phyloP scores from a whole-genome alignment of 2,329 filamentous ascomycete species.

The Neonectria punicea region DNA sequence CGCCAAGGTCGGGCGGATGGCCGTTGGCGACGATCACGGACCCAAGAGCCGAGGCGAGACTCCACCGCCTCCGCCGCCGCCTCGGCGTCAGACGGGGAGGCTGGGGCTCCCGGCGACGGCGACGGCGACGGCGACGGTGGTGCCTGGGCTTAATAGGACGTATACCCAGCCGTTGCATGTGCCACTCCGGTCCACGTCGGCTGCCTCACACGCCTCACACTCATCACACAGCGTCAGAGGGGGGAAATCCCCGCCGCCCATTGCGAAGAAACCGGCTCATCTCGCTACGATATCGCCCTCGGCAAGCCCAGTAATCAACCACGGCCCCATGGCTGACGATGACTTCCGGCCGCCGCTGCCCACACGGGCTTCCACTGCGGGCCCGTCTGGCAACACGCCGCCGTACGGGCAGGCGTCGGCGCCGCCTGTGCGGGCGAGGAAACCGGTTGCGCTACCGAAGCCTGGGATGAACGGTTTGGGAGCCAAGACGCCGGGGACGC shows the following conservation, averaged over 20 bases:
- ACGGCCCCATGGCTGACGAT: slow-evolving; percentile 32
- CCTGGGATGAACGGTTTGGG: slow-evolving; percentile 35
- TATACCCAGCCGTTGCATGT: slow-evolving; percentile 43
- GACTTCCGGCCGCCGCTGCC: slow-evolving; percentile 42
- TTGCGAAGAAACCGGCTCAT: slow-evolving; percentile 73
- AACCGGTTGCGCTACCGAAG: slow-evolving; percentile 41
- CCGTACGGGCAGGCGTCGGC: slow-evolving; percentile 20
- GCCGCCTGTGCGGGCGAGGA: slow-evolving; percentile 39
- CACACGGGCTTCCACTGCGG: slow-evolving; percentile 34
- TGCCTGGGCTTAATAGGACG: slow-evolving; percentile 35
- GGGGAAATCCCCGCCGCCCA: slow-evolving; percentile 61
- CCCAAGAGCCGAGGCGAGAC: slow-evolving; percentile 44
- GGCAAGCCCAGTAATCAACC: slow-evolving; percentile 36
- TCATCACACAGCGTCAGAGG: slow-evolving; percentile 45
- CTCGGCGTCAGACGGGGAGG: slow-evolving; percentile 52
- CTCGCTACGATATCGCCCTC: slow-evolving; percentile 50
- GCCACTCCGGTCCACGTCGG: slow-evolving; percentile 48
- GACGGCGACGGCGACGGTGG: slow-evolving; percentile 14
- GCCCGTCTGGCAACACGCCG: slow-evolving; percentile 20
- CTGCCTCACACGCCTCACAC: slow-evolving; percentile 49
- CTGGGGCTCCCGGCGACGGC: slow-evolving; percentile 25
- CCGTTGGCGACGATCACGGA: slow-evolving; percentile 53
- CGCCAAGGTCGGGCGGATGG: slow-evolving; percentile 57
- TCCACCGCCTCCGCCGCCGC: slow-evolving; percentile 59
- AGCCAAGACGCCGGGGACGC: slow-evolving; percentile 27